A percentile compares a stretch with the other conserved stretches of the same genome.
These are phyloP conservation scores for Capronia epimyces DNA, from an alignment of 2,329 filamentous ascomycete species.

Conservation along the genomic window DNA sequence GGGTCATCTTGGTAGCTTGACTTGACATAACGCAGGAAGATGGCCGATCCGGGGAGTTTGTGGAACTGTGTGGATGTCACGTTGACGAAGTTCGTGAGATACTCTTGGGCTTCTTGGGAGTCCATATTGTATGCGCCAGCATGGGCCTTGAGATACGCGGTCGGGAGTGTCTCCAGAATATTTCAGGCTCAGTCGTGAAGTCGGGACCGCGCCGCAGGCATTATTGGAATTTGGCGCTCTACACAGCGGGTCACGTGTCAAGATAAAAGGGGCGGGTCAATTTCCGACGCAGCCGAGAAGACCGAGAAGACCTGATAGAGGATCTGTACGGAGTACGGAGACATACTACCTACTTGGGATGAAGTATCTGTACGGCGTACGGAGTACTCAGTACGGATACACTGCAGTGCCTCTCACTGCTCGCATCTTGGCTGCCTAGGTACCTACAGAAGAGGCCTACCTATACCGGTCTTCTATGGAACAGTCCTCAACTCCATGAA, in stretches of 20 bases:
- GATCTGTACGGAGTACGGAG: too few species aligned
- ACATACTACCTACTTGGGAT: too few species aligned
- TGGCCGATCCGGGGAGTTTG: slow-evolving; percentile 86
- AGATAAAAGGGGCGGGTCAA: slow-evolving; percentile 10
- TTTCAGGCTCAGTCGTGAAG: background rate
- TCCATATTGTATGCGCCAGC: slow-evolving; percentile 44
- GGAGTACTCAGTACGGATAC: too few species aligned
- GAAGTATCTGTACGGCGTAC: too few species aligned
- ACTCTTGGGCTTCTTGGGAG: slow-evolving; percentile 50
- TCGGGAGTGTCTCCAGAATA: background rate
- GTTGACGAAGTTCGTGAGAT: slow-evolving; percentile 50
- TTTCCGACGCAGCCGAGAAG: too few species aligned
- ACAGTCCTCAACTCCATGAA: too few species aligned
- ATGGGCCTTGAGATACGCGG: background rate
- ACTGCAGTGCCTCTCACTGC: too few species aligned
- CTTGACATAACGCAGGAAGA: slow-evolving; percentile 89
- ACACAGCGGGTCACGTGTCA: slow-evolving; percentile 13
- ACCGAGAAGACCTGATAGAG: too few species aligned
- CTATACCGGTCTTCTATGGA: background rate
- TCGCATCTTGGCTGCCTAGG: too few species aligned
- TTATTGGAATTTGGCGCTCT: background rate
- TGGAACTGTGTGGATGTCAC: slow-evolving; percentile 66
- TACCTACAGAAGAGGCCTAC: too few species aligned
- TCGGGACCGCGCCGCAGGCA: background rate
- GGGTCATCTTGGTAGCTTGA: slow-evolving; percentile 98